Percentiles rank a stretch among this genome's conserved stretches.
Conservation (phyloP, 2,329 filamentous ascomycete genomes). For the Ceratocystiopsis sp. region DNA sequence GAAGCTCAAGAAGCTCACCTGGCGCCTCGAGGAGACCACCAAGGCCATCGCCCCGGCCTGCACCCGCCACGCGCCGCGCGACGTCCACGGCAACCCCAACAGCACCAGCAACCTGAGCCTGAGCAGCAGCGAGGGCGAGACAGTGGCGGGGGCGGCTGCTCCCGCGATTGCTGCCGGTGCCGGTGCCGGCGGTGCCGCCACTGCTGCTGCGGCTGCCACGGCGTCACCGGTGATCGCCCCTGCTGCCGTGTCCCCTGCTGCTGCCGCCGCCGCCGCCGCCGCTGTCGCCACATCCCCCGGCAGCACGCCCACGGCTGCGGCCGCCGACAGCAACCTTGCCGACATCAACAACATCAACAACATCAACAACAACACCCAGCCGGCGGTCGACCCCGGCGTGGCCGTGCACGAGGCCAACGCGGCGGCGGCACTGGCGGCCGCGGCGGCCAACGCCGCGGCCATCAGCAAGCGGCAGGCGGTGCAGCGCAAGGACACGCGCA, state of each 20-base stretch:
- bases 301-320: too few species aligned
- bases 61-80: conserved; percentile 44
- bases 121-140: too few species aligned
- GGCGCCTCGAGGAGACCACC: conserved; percentile 81
- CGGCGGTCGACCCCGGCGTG: conserved; percentile 14
- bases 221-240: too few species aligned
- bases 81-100: too few species aligned
- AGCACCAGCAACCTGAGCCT: too few species aligned
- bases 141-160: too few species aligned
- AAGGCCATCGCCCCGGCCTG: conserved; percentile 68
- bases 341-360: too few species aligned
- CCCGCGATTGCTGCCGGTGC: too few species aligned
- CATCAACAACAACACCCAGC: not conserved
- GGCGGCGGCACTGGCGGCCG: not conserved
- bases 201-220: too few species aligned
- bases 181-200: too few species aligned
- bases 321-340: too few species aligned
- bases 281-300: conserved; percentile 14
- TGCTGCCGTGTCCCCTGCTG: not conserved
- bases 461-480: conserved; percentile 40
- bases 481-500: conserved; percentile 55
- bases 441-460: not conserved
- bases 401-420: conserved; percentile 1
- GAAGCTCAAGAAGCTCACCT: conserved; percentile 80
- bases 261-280: conserved; percentile 14